Evolutionary conservation across 306 rosid species (phyloP), one percentile per base, ranked within the genome.

Genomic region (Macrotyloma uniflorum): DNA sequence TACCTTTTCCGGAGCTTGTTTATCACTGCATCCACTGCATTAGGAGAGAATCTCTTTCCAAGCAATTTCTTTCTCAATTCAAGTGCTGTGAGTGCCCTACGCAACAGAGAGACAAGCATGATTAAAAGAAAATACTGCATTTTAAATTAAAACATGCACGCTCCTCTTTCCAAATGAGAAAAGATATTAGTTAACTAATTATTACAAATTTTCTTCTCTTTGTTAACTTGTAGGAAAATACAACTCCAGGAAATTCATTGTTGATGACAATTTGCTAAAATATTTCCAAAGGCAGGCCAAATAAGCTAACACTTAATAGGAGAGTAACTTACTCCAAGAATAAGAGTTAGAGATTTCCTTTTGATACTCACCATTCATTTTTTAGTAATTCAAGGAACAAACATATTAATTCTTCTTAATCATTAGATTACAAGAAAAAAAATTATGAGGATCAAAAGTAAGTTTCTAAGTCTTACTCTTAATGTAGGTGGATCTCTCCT

Each of bases 61-160:
- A 76, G 86, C 82, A 95, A 73, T 78, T 92, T 93, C 87, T 89
- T 95, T 86, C 85, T 85, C 82, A 95, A 73, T 67, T 91, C 96
- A 64, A 87, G 87, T 54, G 90, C 87, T 20, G 98, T 89, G 87
- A 86, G 91, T 81, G 96, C 92, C 84, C 99, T 95, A 88, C 45
- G 30, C 69, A 82, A 50, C 13, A 81, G 42, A 76, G 47, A 74
- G 59, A 67, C 32, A 64, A 16, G 32, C 74, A 57, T 42, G 35
- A 51, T 82, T 67, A 35, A 78, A 43, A 67, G 58, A 70, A 32
- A 47, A 43, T 0, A 58, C 71, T 13, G 30, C 18, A 55, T 79
- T 62, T 55, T 20, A 46, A 55, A 72, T 79, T 45, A 67, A 49
- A 70, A 63, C 9, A 35, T 16, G 28, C 65, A 72, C 6, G 10